Conservation (phyloP, 208 protist genomes). For the Trypanosoma mega region DNA sequence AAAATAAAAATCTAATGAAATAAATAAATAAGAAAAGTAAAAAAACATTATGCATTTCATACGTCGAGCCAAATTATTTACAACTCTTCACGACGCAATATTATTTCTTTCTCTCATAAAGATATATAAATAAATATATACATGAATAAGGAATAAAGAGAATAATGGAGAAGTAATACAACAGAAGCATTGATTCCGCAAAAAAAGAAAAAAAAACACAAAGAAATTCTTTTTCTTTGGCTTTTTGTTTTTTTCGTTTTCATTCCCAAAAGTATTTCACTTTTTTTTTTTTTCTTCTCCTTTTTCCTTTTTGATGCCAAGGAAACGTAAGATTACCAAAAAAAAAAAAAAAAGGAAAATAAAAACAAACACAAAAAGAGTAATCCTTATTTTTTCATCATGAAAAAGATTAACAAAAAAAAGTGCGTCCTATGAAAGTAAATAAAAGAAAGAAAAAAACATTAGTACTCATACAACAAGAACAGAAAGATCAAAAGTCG, state of each 20-base stretch:
- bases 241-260: neutral
- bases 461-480: no score
- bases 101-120: slow-evolving; percentile 11
- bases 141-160: slow-evolving; percentile 12
- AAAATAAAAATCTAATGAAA: no score
- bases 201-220: slow-evolving; percentile 26
- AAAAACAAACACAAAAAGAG: neutral
- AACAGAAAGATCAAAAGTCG: no score
- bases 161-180: no score
- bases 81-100: neutral
- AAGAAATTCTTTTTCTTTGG: slow-evolving; percentile 2
- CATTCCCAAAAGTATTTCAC: neutral
- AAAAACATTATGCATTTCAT: no score
- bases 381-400: no score
- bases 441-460: no score
- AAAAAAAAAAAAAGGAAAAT: slow-evolving; percentile 5
- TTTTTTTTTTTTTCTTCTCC: slow-evolving; percentile 11
- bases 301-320: neutral
- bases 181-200: no score
- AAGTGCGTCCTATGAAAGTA: slow-evolving; percentile 7
- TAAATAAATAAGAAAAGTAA: no score
- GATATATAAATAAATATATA: slow-evolving; percentile 10
- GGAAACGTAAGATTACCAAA: neutral
- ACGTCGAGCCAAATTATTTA: no score
- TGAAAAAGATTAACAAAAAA: neutral